These are phyloP conservation scores for Primulina huaijiensis DNA, from an alignment of 257 asterid genomes.

Conservation along the genomic window DNA sequence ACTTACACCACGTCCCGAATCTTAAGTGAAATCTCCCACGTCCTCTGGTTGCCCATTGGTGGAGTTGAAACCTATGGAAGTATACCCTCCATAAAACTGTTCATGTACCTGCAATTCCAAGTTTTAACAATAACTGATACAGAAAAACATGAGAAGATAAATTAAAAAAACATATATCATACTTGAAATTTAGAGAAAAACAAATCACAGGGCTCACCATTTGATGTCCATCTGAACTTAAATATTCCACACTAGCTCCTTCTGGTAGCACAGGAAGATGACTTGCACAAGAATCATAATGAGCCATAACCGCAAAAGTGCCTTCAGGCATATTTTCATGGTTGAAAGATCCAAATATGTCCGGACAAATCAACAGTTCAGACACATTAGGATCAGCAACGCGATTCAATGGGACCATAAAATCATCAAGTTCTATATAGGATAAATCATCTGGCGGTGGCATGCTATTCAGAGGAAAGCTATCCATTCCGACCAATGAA, in stretches of 20 bases:
- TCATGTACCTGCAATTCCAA: constrained; percentile 35
- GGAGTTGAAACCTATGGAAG: constrained; percentile 20
- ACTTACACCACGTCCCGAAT: constrained; percentile 42
- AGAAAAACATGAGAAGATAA: not conserved
- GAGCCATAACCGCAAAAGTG: constrained; percentile 23
- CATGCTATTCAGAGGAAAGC: constrained; percentile 22
- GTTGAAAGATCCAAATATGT: constrained; percentile 25
- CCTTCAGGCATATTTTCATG: constrained; percentile 26
- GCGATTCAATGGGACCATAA: constrained; percentile 42
- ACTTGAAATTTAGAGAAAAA: not conserved
- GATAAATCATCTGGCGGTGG: constrained; percentile 28
- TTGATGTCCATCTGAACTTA: constrained; percentile 24
- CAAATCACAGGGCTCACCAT: constrained; percentile 31
- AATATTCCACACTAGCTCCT: constrained; percentile 18
- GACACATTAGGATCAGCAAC: constrained; percentile 24
- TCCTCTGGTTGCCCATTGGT: constrained; percentile 23
- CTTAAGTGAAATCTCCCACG: constrained; percentile 19
- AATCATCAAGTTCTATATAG: constrained; percentile 64
- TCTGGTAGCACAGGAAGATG: constrained; percentile 29
- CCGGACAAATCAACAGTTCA: constrained; percentile 19
- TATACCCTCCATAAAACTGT: constrained; percentile 26
- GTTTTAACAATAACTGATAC: constrained; percentile 14
- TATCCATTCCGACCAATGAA: constrained; percentile 28
- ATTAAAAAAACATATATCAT: not conserved
- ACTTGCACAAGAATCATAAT: constrained; percentile 21